Evolutionary conservation across 179 eudicot species (phyloP).

Genomic region (Gypsophila paniculata): DNA sequence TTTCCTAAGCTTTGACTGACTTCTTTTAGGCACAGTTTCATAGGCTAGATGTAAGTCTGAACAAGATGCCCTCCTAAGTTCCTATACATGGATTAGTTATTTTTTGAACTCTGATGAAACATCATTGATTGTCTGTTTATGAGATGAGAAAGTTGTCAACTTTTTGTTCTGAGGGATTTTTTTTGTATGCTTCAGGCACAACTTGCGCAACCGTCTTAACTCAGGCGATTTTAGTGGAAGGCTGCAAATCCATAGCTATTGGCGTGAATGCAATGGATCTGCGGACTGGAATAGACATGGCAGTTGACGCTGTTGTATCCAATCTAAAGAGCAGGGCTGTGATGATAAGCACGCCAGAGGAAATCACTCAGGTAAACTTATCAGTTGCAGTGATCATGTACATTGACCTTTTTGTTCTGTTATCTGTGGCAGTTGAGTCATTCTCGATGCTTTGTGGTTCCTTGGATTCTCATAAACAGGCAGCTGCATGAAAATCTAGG

Average conservation of each 20-base stretch:
- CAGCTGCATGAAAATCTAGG: not conserved
- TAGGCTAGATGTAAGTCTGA: not conserved
- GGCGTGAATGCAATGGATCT: slow-evolving; percentile 94
- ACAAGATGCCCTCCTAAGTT: not conserved
- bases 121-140: not conserved
- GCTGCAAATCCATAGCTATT: slow-evolving; percentile 82
- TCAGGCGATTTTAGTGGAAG: slow-evolving; percentile 86
- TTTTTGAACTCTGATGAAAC: not conserved
- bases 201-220: slow-evolving; percentile 96
- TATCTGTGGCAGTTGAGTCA: not conserved
- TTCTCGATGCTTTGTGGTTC: not conserved
- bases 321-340: slow-evolving; percentile 71
- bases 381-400: not conserved
- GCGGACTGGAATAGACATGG: slow-evolving; percentile 83
- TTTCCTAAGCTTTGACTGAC: not conserved
- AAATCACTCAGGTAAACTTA: slow-evolving; percentile 72
- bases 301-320: slow-evolving; percentile 73
- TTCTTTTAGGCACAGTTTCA: not conserved
- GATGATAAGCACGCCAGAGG: slow-evolving; percentile 95
- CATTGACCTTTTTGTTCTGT: not conserved
- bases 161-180: slow-evolving; percentile 12
- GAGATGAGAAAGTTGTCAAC: not conserved
- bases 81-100: not conserved
- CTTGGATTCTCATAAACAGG: not conserved
- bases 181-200: slow-evolving; percentile 56